phyloP scores from a whole-genome alignment of 768 basidiomycete species.

The Amanita exitialis region DNA sequence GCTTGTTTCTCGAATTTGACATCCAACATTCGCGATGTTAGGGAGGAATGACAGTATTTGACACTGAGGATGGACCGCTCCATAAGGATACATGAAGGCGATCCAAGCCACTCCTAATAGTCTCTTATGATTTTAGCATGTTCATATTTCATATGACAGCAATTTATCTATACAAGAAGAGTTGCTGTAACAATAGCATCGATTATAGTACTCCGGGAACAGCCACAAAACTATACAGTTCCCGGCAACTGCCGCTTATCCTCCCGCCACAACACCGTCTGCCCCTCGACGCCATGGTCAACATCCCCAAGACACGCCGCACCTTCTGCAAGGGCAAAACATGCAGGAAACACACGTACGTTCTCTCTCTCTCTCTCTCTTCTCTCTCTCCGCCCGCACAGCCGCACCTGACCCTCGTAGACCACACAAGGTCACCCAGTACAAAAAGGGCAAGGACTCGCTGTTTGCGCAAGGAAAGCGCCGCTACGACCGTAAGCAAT shows the following conservation, averaged over 20 bases:
- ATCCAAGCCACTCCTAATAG: too few species aligned
- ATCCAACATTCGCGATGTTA: too few species aligned
- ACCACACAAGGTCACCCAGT: conserved; percentile 99
- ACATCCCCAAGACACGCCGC: conserved; percentile 96
- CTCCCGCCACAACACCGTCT: conserved; percentile 21
- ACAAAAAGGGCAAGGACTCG: conserved; percentile 99
- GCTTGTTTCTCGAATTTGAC: too few species aligned
- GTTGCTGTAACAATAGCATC: too few species aligned
- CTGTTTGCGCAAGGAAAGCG: conserved; percentile 98
- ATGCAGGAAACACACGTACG: conserved; percentile 96
- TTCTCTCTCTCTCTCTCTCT: neutral
- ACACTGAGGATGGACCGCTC: too few species aligned
- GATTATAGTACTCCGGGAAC: too few species aligned
- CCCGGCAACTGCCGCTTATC: conserved; percentile 25
- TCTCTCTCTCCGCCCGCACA: conserved; percentile 1
- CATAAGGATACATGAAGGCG: too few species aligned
- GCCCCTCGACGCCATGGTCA: conserved; percentile 59
- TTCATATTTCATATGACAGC: too few species aligned
- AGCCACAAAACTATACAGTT: conserved; percentile 25
- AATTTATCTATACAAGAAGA: too few species aligned
- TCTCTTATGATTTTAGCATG: conserved; percentile 15
- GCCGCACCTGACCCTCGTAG: conserved; percentile 26
- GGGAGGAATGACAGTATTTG: too few species aligned
- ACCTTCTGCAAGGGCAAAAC: conserved; percentile 97
- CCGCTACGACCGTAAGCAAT: conserved; percentile 98